Percentiles rank a stretch among this genome's conserved stretches.
phyloP scores from a whole-genome alignment of 768 basidiomycete species.

The Gyrodon lividus region DNA sequence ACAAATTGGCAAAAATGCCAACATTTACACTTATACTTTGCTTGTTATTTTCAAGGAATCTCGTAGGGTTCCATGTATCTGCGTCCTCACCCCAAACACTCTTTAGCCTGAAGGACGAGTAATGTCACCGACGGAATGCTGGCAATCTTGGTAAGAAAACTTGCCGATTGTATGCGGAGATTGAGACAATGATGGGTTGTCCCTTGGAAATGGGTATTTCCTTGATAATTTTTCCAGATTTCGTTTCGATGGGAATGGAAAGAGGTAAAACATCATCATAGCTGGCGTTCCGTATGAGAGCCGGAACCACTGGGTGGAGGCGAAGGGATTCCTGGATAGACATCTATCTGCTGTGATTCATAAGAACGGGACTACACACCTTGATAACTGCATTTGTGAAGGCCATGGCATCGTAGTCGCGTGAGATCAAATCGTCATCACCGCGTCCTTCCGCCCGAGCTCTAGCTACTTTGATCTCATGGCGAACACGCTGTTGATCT shows the following conservation, averaged over 20 bases:
- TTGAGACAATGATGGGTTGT: constrained; percentile 12
- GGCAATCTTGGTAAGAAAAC: not conserved
- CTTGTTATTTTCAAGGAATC: constrained; percentile 12
- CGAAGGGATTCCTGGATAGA: constrained; percentile 28
- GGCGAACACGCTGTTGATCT: constrained; percentile 13
- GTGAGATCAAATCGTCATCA: constrained; percentile 26
- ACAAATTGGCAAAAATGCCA: constrained; percentile 13
- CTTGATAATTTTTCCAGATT: constrained; percentile 17
- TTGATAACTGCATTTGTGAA: constrained; percentile 34
- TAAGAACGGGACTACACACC: constrained; percentile 11
- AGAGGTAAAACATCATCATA: constrained; percentile 36
- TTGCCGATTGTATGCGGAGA: constrained; percentile 32
- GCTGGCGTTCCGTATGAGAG: constrained; percentile 24
- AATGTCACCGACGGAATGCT: not conserved
- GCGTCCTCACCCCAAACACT: constrained; percentile 22
- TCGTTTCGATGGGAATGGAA: constrained; percentile 26
- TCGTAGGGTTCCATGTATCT: constrained; percentile 19
- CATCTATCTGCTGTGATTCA: not conserved
- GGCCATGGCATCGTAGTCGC: constrained; percentile 35
- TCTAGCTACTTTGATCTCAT: constrained; percentile 20
- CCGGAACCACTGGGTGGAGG: constrained; percentile 31
- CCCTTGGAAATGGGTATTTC: constrained; percentile 21
- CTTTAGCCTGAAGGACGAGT: not conserved
- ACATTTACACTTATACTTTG: not conserved
- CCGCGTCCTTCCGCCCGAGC: constrained; percentile 20